phyloP scores from a whole-genome alignment of 2,329 filamentous ascomycete species.

The Colletotrichum costaricense region DNA sequence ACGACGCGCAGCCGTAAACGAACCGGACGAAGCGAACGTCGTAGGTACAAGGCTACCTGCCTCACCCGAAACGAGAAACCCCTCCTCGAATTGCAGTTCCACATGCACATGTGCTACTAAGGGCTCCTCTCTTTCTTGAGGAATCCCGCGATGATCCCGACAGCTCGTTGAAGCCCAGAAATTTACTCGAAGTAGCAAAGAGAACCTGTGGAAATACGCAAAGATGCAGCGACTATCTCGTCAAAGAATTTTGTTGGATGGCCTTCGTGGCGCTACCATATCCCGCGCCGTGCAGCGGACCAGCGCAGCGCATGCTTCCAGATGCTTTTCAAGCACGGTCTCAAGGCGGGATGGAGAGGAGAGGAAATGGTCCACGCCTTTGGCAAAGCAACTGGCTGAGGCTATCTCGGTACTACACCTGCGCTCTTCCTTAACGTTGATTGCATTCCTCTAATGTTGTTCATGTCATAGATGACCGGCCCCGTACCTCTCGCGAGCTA shows the following conservation, averaged over 20 bases:
- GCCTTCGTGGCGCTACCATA: conserved; percentile 5
- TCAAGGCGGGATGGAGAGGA: conserved; percentile 39
- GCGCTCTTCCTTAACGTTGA: too few species aligned
- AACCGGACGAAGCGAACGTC: neutral
- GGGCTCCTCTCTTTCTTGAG: neutral
- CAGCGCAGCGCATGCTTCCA: conserved; percentile 5
- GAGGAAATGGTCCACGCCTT: conserved; percentile 88
- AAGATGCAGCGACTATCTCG: conserved; percentile 20
- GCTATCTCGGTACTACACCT: conserved; percentile 78
- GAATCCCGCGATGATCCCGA: conserved; percentile 15
- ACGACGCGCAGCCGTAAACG: neutral
- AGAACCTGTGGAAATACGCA: neutral
- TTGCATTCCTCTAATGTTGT: neutral
- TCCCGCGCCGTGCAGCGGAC: neutral
- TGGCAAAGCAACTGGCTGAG: conserved; percentile 87
- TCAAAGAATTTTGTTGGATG: conserved; percentile 3
- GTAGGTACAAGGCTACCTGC: neutral
- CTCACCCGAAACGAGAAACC: neutral
- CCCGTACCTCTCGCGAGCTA: conserved; percentile 92
- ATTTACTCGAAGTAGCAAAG: neutral
- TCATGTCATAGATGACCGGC: conserved; percentile 71
- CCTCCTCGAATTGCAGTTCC: neutral
- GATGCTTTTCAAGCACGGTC: conserved; percentile 43
- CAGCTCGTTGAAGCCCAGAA: conserved; percentile 1
- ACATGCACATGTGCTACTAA: conserved; percentile 15